Evolutionary conservation across 768 basidiomycete species (phyloP).

Genomic region (Royoungia palumana): DNA sequence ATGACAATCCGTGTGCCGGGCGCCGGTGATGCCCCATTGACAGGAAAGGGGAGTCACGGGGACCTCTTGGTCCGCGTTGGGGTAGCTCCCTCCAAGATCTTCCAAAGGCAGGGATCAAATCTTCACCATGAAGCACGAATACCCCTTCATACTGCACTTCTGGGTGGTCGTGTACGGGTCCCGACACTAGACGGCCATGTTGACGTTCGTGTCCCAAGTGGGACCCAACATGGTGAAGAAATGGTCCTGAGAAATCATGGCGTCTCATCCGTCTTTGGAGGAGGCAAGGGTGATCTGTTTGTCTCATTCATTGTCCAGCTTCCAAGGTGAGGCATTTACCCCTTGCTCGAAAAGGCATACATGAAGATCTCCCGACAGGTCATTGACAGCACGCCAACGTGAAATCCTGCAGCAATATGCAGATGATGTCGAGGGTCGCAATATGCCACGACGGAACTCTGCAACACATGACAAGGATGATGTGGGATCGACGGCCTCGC

Average conservation of each 20-base stretch:
- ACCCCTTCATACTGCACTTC: constrained; percentile 84
- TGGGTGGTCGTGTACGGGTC: constrained; percentile 91
- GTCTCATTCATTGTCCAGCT: constrained; percentile 85
- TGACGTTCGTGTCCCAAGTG: constrained; percentile 86
- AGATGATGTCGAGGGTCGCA: constrained; percentile 83
- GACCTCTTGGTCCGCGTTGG: constrained; percentile 86
- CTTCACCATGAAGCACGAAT: constrained; percentile 87
- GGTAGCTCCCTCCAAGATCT: constrained; percentile 78
- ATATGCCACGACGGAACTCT: constrained; percentile 15
- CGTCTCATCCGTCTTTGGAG: constrained; percentile 56
- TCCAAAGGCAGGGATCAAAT: constrained; percentile 88
- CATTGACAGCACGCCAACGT: constrained; percentile 78
- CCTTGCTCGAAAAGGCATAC: constrained; percentile 6
- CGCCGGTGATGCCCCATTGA: constrained; percentile 80
- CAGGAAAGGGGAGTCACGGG: constrained; percentile 73
- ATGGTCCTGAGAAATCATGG: constrained; percentile 91
- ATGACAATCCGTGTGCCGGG: constrained; percentile 83
- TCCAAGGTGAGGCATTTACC: constrained; percentile 66
- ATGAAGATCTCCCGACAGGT: constrained; percentile 43
- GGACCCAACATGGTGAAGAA: constrained; percentile 96
- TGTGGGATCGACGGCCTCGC: constrained; percentile 13
- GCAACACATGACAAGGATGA: constrained; percentile 18
- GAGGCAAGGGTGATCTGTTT: constrained; percentile 78
- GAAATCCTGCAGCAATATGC: constrained; percentile 87
- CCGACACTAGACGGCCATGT: constrained; percentile 96